Base-by-base conservation (phyloP, 345 rosid genomes). In the Citrus cavaleriei region DNA sequence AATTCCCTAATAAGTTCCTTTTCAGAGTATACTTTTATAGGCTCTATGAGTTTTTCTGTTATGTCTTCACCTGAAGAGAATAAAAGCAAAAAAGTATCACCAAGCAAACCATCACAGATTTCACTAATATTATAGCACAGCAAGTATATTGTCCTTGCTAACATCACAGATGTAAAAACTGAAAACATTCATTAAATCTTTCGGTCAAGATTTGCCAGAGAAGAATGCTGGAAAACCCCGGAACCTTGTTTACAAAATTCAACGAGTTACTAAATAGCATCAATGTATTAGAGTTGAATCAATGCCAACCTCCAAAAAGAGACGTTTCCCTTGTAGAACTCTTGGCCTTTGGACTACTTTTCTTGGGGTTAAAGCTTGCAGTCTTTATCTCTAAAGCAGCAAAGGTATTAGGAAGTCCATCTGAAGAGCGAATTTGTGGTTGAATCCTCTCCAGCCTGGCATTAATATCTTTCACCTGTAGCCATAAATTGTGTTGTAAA, bases 381-480 rank as follows among this genome's bases (percentile, higher is more conserved):
- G 93, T 85, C 88, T 91, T 93, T 78, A 89, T 82, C 81, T 93
- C 99, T 75, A 73, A 90, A 68, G 85, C 77, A 76, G 80, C 78
- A 88, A 84, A 90, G 84, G 85, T 87, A 76, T 77, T 80, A 38
- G 78, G 75, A 58, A 84, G 86, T 73, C 90, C 85, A 78, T 94
- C 98, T 54, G 93, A 85, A 77, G 97, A 81, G 65, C 86, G 91
- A 73, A 83, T 79, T 74, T 85, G 90, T 19, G 98, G 99, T 85
- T 93, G 92, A 86, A 97, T 94, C 84, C 86, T 94, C 88, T 94
- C 99, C 68, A 96, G 83, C 74, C 98, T 93, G 57, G 98, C 97
- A 87, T 94, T 96, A 78, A 96, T 96, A 85, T 96, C 98, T 87
- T 91, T 96, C 72, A 96, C 84, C 99, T 96, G 91, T 88, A 86